Conservation (phyloP, 352 stramenopile genomes). For the Ophiocytium majus region DNA sequence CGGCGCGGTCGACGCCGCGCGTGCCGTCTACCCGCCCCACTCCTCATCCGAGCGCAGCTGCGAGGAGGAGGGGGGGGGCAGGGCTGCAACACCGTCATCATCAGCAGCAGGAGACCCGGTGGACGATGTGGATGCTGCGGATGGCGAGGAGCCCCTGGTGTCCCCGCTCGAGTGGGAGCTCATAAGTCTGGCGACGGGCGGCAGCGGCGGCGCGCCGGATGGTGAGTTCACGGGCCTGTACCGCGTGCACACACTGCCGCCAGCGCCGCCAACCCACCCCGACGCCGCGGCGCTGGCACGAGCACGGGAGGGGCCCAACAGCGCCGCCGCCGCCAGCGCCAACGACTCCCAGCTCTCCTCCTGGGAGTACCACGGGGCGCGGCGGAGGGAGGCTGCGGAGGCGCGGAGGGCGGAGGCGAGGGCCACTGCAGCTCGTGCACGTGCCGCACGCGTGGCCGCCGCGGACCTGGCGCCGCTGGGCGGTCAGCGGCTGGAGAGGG, state of each 20-base stretch:
- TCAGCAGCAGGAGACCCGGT: slow-evolving; percentile 18
- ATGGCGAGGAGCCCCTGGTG: slow-evolving; percentile 22
- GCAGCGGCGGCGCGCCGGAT: background rate
- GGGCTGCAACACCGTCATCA: no score
- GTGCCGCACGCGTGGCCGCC: background rate
- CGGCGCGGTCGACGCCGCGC: slow-evolving; percentile 7
- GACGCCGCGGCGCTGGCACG: slow-evolving; percentile 4
- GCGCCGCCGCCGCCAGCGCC: background rate
- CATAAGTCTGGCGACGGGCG: slow-evolving; percentile 24
- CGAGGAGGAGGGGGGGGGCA: no score
- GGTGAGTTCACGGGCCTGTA: slow-evolving; percentile 44
- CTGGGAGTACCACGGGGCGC: background rate
- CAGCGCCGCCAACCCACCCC: slow-evolving; percentile 21
- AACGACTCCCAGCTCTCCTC: background rate
- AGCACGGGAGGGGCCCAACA: no score
- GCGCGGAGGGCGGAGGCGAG: background rate
- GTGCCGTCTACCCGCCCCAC: slow-evolving; percentile 3
- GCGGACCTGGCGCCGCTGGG: background rate
- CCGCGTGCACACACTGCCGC: slow-evolving; percentile 26
- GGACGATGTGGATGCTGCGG: slow-evolving; percentile 15
- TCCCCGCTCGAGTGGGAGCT: slow-evolving; percentile 40
- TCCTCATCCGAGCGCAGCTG: slow-evolving; percentile 33
- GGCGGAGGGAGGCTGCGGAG: background rate
- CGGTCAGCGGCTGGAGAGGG: background rate
- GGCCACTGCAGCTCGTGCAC: background rate